Evolutionary conservation across 129 eudicot species (phyloP), one percentile per base, ranked within the genome.

Genomic region (Artemisia argyi): DNA sequence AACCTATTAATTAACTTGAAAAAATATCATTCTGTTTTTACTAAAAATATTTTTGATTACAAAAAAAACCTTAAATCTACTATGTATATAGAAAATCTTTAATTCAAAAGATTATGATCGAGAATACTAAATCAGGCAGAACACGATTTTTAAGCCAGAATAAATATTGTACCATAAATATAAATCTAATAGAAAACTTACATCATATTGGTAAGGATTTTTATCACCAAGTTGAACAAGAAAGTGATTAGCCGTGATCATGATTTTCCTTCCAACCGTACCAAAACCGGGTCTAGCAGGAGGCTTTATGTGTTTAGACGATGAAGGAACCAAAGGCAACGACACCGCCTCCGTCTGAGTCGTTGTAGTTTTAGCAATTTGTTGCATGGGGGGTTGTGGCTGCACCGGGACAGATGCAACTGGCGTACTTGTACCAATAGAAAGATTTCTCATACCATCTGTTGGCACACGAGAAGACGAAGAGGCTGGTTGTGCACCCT

Each of bases 191-290:
- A 24, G 2, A 56, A 8, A 2, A 44, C 69, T 48, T 17, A 42
- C 88, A 76, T 89, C 95, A 9, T 92, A 89, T 15, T 92, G 98
- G 30, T 83, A 64, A 0, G 91, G 66, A 60, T 89, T 91, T 7
- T 70, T 57, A 3, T 87, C 80, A 2, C 88, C 76, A 0, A 87
- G 72, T 8, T 81, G 57, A 11, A 89, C 95, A 1, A 80, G 80
- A 14, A 92, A 92, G 53, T 92, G 98, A 50, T 92, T 92, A 0
- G 98, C 98, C n/a, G 51, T 78, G 12, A 92, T 77, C 0, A 69
- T 22, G 13, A 75, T 64, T 7, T 60, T 84, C 30, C 22, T 15
- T 0, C 98, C 98, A 0, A 47, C 4, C 0, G 61, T 79, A 0
- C 97, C 97, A 24, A 18, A 61, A 0, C 87, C 89, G 0, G 96